Conservation (phyloP, 2,329 filamentous ascomycete genomes). For the Colletotrichum costaricense region DNA sequence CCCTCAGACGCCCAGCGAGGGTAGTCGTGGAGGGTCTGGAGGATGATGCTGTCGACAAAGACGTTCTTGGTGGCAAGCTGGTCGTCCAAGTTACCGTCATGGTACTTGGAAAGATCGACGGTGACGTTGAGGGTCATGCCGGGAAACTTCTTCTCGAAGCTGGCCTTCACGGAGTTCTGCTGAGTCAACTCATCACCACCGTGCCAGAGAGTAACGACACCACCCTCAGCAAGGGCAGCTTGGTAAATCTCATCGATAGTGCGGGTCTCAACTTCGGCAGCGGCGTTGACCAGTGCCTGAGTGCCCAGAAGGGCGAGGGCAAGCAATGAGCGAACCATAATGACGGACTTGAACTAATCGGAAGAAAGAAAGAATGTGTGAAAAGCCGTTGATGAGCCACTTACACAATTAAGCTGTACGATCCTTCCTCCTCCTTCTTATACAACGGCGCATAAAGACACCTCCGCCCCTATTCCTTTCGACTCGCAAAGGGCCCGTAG, state of each 20-base stretch:
- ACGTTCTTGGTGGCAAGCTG: constrained; percentile 52
- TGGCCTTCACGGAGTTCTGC: constrained; percentile 51
- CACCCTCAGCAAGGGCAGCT: constrained; percentile 59
- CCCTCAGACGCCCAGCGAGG: constrained; percentile 61
- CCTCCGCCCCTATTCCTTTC: background rate
- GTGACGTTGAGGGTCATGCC: constrained; percentile 63
- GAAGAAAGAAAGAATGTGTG: background rate
- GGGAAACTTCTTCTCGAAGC: constrained; percentile 60
- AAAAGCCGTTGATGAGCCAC: background rate
- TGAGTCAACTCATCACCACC: constrained; percentile 59
- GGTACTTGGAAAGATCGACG: constrained; percentile 67
- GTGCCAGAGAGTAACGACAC: constrained; percentile 58
- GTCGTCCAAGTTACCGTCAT: constrained; percentile 58
- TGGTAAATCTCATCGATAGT: constrained; percentile 61
- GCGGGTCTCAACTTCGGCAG: constrained; percentile 52
- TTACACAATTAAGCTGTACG: too few relatives aligned
- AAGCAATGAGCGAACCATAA: constrained; percentile 24
- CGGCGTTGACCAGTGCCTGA: constrained; percentile 26
- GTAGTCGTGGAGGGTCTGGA: constrained; percentile 65
- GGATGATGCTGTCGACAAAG: constrained; percentile 56
- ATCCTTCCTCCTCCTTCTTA: background rate
- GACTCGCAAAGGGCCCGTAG: background rate
- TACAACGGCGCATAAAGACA: background rate
- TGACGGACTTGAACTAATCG: background rate
- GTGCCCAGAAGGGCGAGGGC: constrained; percentile 23